These are phyloP conservation scores for Boletus coccyginus DNA, from an alignment of 768 basidiomycete genomes.

Conservation along the genomic window DNA sequence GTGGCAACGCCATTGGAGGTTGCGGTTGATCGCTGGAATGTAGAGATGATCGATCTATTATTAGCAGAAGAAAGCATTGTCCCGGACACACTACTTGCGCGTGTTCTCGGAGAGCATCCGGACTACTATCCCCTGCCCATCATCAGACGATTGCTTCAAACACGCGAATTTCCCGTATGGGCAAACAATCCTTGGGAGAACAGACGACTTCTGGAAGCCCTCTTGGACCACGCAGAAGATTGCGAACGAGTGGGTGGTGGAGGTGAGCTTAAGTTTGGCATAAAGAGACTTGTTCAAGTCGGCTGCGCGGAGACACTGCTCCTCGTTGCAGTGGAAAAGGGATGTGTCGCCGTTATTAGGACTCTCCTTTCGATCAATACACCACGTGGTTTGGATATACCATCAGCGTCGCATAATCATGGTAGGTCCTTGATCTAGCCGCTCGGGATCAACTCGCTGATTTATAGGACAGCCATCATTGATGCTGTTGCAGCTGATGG, in stretches of 20 bases:
- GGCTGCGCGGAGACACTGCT: not conserved
- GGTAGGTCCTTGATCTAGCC: too few relatives aligned
- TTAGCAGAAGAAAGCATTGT: not conserved
- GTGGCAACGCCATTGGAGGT: not conserved
- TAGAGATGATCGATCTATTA: not conserved
- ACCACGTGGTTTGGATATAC: not conserved
- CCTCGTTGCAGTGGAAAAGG: not conserved
- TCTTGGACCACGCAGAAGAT: slow-evolving; percentile 1
- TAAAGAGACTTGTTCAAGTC: not conserved
- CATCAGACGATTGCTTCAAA: not conserved
- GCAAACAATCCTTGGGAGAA: not conserved
- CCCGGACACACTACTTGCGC: not conserved
- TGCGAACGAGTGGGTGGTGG: not conserved
- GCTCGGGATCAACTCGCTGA: too few relatives aligned
- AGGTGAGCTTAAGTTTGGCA: not conserved
- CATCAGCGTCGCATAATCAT: too few relatives aligned
- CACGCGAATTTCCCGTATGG: not conserved
- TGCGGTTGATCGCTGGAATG: not conserved
- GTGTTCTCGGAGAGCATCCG: not conserved
- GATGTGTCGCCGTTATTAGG: not conserved
- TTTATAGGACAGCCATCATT: too few relatives aligned
- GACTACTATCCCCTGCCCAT: not conserved
- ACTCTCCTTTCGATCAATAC: not conserved
- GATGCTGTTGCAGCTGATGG: not conserved
- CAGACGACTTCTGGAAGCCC: not conserved